Conservation (phyloP, 225 moss, liverwort and hornwort genomes). For the Sphagnum contortum region DNA sequence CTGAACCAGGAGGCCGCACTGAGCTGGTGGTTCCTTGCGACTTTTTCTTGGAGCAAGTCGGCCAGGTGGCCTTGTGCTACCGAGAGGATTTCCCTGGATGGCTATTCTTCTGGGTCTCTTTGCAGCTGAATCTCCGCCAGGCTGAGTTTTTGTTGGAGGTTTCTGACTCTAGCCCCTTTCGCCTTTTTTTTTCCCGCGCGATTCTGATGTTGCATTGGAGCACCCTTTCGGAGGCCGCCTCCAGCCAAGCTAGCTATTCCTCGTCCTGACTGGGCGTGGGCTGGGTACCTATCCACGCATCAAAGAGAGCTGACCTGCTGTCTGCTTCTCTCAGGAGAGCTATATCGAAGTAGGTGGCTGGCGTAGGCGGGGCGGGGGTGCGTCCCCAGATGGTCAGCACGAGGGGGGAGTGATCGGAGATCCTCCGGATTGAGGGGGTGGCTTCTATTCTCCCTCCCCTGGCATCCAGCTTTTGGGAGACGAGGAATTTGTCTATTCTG, state of each 20-base stretch:
- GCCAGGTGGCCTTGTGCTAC: background rate
- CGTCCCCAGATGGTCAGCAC: background rate
- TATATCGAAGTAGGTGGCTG: background rate
- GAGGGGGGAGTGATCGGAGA: background rate
- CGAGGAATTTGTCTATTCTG: background rate
- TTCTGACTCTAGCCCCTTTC: background rate
- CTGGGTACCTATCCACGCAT: background rate
- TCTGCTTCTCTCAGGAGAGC: background rate
- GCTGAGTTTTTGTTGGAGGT: background rate
- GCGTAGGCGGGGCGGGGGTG: background rate
- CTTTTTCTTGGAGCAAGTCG: background rate
- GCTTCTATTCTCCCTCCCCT: background rate
- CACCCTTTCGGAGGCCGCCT: background rate
- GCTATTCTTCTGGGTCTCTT: background rate
- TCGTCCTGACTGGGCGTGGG: background rate
- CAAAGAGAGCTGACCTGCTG: too few species aligned
- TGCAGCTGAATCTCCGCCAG: background rate
- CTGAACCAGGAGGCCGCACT: background rate
- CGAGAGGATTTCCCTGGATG: background rate
- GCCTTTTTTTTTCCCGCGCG: background rate
- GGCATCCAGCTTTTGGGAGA: background rate
- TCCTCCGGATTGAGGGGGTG: background rate
- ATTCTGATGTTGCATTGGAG: background rate
- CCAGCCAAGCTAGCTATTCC: background rate
- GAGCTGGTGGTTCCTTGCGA: background rate